phyloP scores from a whole-genome alignment of 2,329 filamentous ascomycete species.

The Ciborinia camelliae region DNA sequence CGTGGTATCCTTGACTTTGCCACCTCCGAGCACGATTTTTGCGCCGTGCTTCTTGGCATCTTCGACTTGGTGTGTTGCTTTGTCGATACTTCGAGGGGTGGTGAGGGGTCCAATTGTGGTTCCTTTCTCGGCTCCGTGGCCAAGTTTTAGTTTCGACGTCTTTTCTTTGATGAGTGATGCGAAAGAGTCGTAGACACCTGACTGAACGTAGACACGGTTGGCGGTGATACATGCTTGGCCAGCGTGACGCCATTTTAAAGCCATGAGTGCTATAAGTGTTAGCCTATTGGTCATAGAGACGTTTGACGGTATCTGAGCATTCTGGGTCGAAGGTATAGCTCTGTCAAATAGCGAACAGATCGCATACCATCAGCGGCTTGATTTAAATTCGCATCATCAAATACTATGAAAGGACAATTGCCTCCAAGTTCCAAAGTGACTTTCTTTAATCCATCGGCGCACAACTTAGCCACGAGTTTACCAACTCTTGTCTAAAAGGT shows the following conservation, averaged over 20 bases:
- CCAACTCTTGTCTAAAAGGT: constrained; percentile 50
- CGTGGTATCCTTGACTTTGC: constrained; percentile 45
- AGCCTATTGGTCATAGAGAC: background rate
- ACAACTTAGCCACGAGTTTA: constrained; percentile 58
- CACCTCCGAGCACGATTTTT: constrained; percentile 59
- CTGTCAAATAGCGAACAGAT: too few relatives aligned
- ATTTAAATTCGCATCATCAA: constrained; percentile 61
- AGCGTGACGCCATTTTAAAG: constrained; percentile 55
- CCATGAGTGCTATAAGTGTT: constrained; percentile 39
- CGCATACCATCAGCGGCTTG: constrained; percentile 48
- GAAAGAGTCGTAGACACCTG: constrained; percentile 59
- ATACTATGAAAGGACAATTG: constrained; percentile 63
- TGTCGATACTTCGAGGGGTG: constrained; percentile 52
- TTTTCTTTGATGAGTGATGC: constrained; percentile 51
- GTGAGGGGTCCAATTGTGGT: constrained; percentile 61
- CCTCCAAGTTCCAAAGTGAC: constrained; percentile 62
- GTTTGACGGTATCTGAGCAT: background rate
- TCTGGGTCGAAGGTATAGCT: background rate
- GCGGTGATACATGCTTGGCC: constrained; percentile 64
- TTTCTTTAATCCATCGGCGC: constrained; percentile 59
- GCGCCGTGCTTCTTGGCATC: constrained; percentile 63
- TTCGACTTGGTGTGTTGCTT: constrained; percentile 56
- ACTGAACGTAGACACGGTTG: constrained; percentile 63
- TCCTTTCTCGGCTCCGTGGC: constrained; percentile 55
- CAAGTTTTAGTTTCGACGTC: constrained; percentile 54